phyloP scores from a whole-genome alignment of 805 yeast genomes.

The Yueomyces sp. region DNA sequence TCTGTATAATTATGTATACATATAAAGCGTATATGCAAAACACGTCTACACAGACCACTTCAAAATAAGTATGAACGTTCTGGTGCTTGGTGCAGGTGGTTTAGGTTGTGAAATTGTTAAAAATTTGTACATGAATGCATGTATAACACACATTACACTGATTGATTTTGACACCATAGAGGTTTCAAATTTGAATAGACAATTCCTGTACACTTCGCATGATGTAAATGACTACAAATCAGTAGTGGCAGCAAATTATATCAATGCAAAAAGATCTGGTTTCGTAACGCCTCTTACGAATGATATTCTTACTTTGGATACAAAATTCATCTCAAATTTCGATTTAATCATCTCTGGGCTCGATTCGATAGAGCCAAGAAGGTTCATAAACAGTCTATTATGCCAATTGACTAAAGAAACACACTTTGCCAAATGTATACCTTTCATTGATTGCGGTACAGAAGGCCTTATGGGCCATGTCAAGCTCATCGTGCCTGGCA shows the following conservation, averaged over 20 bases:
- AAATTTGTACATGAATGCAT: constrained; percentile 42
- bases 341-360: constrained; percentile 72
- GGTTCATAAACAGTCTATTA: constrained; percentile 73
- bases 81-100: constrained; percentile 89
- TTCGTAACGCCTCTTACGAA: constrained; percentile 23
- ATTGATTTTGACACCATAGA: constrained; percentile 92
- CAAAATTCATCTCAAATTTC: constrained; percentile 53
- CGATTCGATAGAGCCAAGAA: constrained; percentile 78
- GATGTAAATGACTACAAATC: constrained; percentile 85
- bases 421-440: constrained; percentile 36
- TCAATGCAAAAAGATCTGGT: constrained; percentile 26
- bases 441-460: constrained; percentile 87
- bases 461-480: constrained; percentile 91
- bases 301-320: constrained; percentile 50
- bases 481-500: constrained; percentile 71
- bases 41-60: not conserved
- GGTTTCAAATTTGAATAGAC: constrained; percentile 79
- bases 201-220: constrained; percentile 65
- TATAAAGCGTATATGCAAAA: not conserved
- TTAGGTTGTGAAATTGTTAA: constrained; percentile 85
- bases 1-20: too few relatives aligned
- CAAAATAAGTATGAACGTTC: constrained; percentile 26
- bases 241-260: constrained; percentile 53
- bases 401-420: constrained; percentile 48
- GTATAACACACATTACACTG: constrained; percentile 55